Evolutionary conservation across 257 asterid species (phyloP), one percentile per base, ranked within the genome.

Genomic region (Fraxinus anomala): DNA sequence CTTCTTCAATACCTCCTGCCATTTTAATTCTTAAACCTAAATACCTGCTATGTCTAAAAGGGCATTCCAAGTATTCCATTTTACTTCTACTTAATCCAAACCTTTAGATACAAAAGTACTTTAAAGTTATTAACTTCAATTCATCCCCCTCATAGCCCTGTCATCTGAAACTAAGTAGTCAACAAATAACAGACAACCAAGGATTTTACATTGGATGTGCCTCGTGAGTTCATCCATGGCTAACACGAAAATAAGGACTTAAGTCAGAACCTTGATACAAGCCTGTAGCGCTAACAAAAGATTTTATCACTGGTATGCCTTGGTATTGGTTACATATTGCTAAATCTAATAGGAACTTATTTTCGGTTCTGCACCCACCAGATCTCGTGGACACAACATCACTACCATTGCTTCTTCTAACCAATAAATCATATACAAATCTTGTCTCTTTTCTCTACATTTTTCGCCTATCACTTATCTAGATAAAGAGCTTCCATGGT

Each of bases 391-490:
- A 26, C 65, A 54, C 65, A n/a, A 54, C 21, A n/a, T 56, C 66
- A 56, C 66, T 56, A 56, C 3, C 8, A 56, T 1, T 5, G 66
- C 12, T 56, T 54, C 28, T 56, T 2, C 66, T n/a, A 56, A 56
- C 66, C 66, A n/a, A 54, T 47, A 47, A 47, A 47, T 47, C 65
- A 56, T 56, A n/a, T 56, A n/a, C 66, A 56, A 17, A 56, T 56
- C 66, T n/a, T 7, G 28, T 56, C 28, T 56, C 28, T 56, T 54
- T 56, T 56, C 28, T 56, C 26, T 56, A 13, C 3, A 56, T n/a
- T 56, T 54, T 56, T 56, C 28, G n/a, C 21, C 66, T 56, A 56
- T 47, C 66, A 56, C 66, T 56, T n/a, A 56, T 5, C 66, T n/a
- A 56, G 26, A 28, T n/a, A n/a, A 56, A 56, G 26, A n/a, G 26